A percentile compares a stretch with the other conserved stretches of the same genome.
These are phyloP conservation scores for Agrostemma githago DNA, from an alignment of 148 eudicot species.

Conservation along the genomic window DNA sequence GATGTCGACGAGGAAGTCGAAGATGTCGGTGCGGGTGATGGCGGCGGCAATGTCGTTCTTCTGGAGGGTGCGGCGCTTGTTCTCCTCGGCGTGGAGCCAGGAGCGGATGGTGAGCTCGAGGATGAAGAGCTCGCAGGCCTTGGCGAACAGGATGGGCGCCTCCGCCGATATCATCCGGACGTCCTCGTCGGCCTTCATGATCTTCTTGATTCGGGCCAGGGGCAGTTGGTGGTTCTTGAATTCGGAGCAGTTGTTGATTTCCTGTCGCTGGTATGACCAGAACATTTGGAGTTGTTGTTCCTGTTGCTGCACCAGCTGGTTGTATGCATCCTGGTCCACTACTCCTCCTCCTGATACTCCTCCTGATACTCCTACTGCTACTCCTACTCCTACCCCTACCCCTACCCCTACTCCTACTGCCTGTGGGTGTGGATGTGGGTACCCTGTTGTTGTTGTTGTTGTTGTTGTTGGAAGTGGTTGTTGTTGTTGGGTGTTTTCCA, in stretches of 20 bases:
- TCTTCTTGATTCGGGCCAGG: conserved; percentile 72
- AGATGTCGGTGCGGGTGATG: conserved; percentile 69
- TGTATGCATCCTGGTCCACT: conserved; percentile 15
- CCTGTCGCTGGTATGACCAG: conserved; percentile 77
- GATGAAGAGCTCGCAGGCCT: conserved; percentile 86
- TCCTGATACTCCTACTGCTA: no score
- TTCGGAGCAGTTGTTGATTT: conserved; percentile 65
- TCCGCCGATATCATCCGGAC: conserved; percentile 93
- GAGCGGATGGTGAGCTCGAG: conserved; percentile 75
- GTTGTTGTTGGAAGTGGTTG: conserved; percentile 26
- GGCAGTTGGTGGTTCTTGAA: conserved; percentile 92
- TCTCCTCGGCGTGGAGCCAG: conserved; percentile 87
- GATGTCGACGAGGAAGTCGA: conserved; percentile 79
- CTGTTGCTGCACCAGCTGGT: conserved; percentile 71
- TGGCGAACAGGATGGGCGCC: conserved; percentile 74
- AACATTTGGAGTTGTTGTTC: conserved; percentile 80
- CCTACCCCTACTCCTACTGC: no score
- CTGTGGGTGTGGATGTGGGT: conserved; percentile 15
- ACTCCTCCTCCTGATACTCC: no score
- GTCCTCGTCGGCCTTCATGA: conserved; percentile 92
- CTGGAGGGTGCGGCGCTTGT: conserved; percentile 75
- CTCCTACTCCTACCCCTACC: no score
- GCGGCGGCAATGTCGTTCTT: conserved; percentile 83
- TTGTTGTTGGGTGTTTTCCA: not conserved
- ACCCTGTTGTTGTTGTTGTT: conserved; percentile 23